These are phyloP conservation scores for Colletotrichum sp. DNA, from an alignment of 2,329 filamentous ascomycete genomes.

Conservation along the genomic window DNA sequence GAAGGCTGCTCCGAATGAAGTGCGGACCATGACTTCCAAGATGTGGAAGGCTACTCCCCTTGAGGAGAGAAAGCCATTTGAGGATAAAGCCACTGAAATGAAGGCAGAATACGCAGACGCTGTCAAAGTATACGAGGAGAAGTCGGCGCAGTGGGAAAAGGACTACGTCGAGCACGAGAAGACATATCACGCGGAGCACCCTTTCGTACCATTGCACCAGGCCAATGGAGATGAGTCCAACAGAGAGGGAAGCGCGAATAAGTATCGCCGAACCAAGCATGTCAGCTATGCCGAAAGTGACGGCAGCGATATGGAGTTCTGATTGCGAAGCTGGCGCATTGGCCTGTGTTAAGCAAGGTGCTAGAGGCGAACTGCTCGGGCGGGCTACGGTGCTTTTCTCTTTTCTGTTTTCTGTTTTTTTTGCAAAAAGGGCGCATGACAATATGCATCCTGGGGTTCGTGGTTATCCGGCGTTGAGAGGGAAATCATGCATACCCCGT, in stretches of 20 bases:
- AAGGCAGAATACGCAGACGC: constrained; percentile 68
- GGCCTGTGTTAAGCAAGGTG: not conserved
- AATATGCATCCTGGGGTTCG: not conserved
- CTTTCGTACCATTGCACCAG: constrained; percentile 40
- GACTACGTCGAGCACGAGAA: constrained; percentile 61
- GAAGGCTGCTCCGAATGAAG: constrained; percentile 76
- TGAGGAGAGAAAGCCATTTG: constrained; percentile 77
- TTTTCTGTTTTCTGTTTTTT: not conserved
- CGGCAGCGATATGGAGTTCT: constrained; percentile 30
- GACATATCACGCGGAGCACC: constrained; percentile 59
- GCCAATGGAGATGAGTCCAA: not conserved
- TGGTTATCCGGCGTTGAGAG: constrained; percentile 3
- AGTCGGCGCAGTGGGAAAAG: constrained; percentile 74
- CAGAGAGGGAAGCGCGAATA: constrained; percentile 25
- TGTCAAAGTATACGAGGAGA: constrained; percentile 63
- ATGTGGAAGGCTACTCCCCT: constrained; percentile 85
- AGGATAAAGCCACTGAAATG: constrained; percentile 74
- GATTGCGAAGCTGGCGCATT: not conserved
- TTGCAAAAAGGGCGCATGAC: not conserved
- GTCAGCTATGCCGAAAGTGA: constrained; percentile 42
- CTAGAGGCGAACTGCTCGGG: not conserved
- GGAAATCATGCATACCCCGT: constrained; percentile 12
- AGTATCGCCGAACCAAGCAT: constrained; percentile 36
- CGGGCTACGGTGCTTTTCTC: not conserved
- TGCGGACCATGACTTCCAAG: constrained; percentile 83